Evolutionary conservation across 148 eudicot genomes (phyloP).

Genomic region (Gaultheria prostrata): DNA sequence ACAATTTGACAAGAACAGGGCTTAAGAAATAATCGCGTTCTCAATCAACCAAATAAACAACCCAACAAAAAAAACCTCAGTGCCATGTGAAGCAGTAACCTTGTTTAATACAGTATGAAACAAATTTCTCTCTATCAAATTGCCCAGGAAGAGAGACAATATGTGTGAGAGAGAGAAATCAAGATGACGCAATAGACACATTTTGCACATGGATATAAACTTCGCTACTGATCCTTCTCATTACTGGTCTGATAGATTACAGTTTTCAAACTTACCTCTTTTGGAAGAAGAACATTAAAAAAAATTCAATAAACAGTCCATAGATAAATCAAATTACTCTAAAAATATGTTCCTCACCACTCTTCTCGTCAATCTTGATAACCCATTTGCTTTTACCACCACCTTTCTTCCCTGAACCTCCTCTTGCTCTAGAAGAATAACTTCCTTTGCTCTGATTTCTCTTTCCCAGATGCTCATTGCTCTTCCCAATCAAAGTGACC

Average conservation of each 20-base stretch:
- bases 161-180: background rate
- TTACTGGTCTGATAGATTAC: background rate
- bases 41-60: background rate
- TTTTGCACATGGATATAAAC: background rate
- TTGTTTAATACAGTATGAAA: background rate
- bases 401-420: constrained; percentile 17
- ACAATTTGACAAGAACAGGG: background rate
- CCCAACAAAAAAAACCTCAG: background rate
- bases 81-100: background rate
- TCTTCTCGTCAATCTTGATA: constrained; percentile 33
- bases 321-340: constrained; percentile 22
- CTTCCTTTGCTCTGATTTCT: background rate
- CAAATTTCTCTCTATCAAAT: background rate
- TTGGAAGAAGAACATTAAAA: background rate
- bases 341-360: constrained; percentile 45
- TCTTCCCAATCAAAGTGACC: constrained; percentile 28
- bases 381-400: constrained; percentile 40
- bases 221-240: background rate
- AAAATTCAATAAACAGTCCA: background rate
- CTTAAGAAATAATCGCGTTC: background rate
- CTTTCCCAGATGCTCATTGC: background rate
- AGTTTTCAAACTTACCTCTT: background rate
- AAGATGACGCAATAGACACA: background rate
- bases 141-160: background rate
- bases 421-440: constrained; percentile 10